Evolutionary conservation across 1,139 yeast species (phyloP), one percentile per base, ranked within the genome.

Genomic region (Geotrichum citri-aurantii): DNA sequence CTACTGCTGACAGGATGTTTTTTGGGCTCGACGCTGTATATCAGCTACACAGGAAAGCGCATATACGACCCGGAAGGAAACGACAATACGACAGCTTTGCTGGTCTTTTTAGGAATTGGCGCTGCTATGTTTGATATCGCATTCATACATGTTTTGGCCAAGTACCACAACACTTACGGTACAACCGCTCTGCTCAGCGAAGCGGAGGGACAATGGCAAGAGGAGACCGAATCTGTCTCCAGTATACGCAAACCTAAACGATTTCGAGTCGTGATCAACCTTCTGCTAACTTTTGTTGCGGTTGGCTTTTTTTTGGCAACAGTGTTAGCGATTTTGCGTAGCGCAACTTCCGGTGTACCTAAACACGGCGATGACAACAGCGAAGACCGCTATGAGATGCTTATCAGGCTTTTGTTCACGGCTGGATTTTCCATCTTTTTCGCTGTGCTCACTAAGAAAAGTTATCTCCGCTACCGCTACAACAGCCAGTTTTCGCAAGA

Each of bases 401-500:
- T 42, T 14, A 5, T 14, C n/a, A n/a, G 40, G 24, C 40, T 52
- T 12, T 24, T 52, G 2, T 8, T 24, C 7, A 23, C 50, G 2
- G 24, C 7, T 17, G 42, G 46, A 1, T n/a, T 19, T 2, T 27
- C 33, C 8, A n/a, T 27, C 7, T n/a, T 52, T 8, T 27, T 52
- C 11, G 42, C 26, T 4, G 14, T 11, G 49, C 44, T 44, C 11
- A 17, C 49, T 6, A 52, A 29, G 19, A n/a, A 24, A n/a, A 26
- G 23, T 14, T 52, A 24, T 52, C n/a, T 52, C 7, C 26, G 49
- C 21, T 52, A 44, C 49, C 44, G 11, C 6, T 52, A 52, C 40
- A 52, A 52, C 29, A 24, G 46, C 29, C 49, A 44, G 31, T 52
- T 52, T 27, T 52, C 55, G 26, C 49, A 44, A 24, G 55, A 52